Conservation (phyloP, 257 asterid species). For the Scutellaria baicalensis region DNA sequence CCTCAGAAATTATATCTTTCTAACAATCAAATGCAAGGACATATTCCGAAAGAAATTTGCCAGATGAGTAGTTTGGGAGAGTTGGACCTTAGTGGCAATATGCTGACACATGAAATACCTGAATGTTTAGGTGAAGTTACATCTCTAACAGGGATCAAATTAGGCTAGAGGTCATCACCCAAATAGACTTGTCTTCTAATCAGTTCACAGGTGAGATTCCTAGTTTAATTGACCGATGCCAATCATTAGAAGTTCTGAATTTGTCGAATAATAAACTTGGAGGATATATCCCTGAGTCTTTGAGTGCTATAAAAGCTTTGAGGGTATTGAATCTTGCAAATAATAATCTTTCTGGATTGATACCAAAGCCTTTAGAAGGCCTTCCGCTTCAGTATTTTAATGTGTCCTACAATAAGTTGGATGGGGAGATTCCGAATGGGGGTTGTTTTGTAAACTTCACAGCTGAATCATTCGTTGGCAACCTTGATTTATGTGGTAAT, state of each 20-base stretch:
- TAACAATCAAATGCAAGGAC: conserved; percentile 11
- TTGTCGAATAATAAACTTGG: background rate
- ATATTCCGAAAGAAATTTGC: conserved; percentile 10
- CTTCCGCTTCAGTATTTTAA: background rate
- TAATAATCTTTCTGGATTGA: background rate
- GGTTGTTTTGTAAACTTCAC: background rate
- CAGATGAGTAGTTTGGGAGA: conserved; percentile 2
- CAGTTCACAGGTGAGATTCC: background rate
- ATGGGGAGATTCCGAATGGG: background rate
- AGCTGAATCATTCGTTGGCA: background rate
- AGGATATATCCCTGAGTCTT: conserved; percentile 3
- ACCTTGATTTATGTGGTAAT: background rate
- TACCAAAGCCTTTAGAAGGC: background rate
- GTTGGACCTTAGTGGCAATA: conserved; percentile 7
- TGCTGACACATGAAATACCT: conserved; percentile 19
- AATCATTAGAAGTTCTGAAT: background rate
- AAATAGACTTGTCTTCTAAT: background rate
- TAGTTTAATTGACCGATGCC: background rate
- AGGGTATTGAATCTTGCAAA: background rate
- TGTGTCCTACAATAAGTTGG: conserved; percentile 3
- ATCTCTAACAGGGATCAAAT: conserved; percentile 7
- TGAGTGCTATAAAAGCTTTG: background rate
- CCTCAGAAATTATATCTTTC: background rate
- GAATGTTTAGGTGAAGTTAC: conserved; percentile 18
- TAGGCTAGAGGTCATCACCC: background rate